These are phyloP conservation scores for Asterochloris sp. DNA, from an alignment of 139 green algal genomes.

Conservation along the genomic window DNA sequence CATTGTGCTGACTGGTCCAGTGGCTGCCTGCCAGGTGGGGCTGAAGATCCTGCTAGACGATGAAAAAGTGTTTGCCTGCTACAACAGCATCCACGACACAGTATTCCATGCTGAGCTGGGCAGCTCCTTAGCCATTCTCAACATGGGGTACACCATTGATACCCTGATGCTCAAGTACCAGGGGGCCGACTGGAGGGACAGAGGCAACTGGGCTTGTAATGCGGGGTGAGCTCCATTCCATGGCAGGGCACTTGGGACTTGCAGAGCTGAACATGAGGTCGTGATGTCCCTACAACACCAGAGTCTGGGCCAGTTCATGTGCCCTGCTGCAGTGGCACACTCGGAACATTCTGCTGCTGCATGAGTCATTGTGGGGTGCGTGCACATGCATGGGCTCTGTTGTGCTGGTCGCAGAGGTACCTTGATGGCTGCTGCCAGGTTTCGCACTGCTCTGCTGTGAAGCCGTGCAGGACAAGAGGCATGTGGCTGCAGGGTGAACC, in stretches of 20 bases:
- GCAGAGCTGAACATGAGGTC: too few relatives aligned
- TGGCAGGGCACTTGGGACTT: too few relatives aligned
- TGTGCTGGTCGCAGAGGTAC: background rate
- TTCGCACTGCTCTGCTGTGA: background rate
- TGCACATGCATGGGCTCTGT: too few relatives aligned
- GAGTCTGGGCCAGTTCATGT: too few relatives aligned
- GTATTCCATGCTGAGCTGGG: slow-evolving; percentile 45
- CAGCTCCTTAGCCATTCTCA: slow-evolving; percentile 35
- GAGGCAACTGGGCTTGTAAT: slow-evolving; percentile 46
- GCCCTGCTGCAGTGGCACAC: too few relatives aligned
- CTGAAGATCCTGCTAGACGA: slow-evolving; percentile 32
- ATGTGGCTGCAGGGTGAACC: slow-evolving; percentile 29
- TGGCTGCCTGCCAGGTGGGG: slow-evolving; percentile 20
- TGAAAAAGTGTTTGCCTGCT: slow-evolving; percentile 36
- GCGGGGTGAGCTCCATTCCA: background rate
- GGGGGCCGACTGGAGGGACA: slow-evolving; percentile 33
- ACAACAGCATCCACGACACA: slow-evolving; percentile 32
- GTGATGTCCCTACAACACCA: too few relatives aligned
- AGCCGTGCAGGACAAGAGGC: too few relatives aligned
- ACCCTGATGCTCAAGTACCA: slow-evolving; percentile 53
- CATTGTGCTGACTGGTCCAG: background rate
- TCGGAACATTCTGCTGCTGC: too few relatives aligned
- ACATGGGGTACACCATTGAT: slow-evolving; percentile 48
- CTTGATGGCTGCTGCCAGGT: background rate
- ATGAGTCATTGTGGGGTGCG: too few relatives aligned